phyloP scores from a whole-genome alignment of 495 filamentous ascomycete genomes.

The Aspergillus taichungensis region DNA sequence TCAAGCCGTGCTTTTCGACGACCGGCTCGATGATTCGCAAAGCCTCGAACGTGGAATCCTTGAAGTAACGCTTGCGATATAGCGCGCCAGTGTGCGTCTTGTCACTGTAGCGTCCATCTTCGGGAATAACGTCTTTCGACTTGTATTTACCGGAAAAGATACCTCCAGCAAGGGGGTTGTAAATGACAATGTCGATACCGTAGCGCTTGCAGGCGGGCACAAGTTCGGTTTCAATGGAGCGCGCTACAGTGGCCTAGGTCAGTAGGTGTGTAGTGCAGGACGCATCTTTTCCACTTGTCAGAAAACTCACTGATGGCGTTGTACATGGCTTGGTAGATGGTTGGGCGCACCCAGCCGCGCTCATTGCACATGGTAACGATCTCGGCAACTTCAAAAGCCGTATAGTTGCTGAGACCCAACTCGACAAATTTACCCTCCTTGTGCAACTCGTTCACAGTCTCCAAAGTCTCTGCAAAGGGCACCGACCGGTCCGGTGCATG shows the following conservation, averaged over 20 bases:
- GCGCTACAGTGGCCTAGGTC: slow-evolving; percentile 40
- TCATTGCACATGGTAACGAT: slow-evolving; percentile 73
- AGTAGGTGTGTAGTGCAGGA: slow-evolving; percentile 62
- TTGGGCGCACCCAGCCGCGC: slow-evolving; percentile 58
- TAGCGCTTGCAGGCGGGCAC: slow-evolving; percentile 75
- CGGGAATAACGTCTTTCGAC: slow-evolving; percentile 49
- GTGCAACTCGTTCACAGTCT: slow-evolving; percentile 70
- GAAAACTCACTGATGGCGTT: slow-evolving; percentile 45
- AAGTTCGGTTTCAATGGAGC: slow-evolving; percentile 72
- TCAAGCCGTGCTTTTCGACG: slow-evolving; percentile 64
- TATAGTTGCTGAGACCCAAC: slow-evolving; percentile 76
- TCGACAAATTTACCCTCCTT: slow-evolving; percentile 81
- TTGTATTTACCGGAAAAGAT: slow-evolving; percentile 83
- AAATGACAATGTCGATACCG: slow-evolving; percentile 80
- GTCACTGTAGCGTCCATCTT: slow-evolving; percentile 62
- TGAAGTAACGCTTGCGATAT: slow-evolving; percentile 78
- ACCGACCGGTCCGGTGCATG: slow-evolving; percentile 75
- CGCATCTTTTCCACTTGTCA: slow-evolving; percentile 39
- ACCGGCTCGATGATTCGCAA: slow-evolving; percentile 65
- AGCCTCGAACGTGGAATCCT: slow-evolving; percentile 68
- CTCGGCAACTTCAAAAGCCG: slow-evolving; percentile 87
- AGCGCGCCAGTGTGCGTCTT: slow-evolving; percentile 41
- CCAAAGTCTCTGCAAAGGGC: slow-evolving; percentile 72
- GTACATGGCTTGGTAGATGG: slow-evolving; percentile 59
- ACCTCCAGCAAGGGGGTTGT: slow-evolving; percentile 82